Percentiles rank a stretch among this genome's conserved stretches.
phyloP scores from a whole-genome alignment of 2,329 filamentous ascomycete species.

The Colletotrichum sublineola region DNA sequence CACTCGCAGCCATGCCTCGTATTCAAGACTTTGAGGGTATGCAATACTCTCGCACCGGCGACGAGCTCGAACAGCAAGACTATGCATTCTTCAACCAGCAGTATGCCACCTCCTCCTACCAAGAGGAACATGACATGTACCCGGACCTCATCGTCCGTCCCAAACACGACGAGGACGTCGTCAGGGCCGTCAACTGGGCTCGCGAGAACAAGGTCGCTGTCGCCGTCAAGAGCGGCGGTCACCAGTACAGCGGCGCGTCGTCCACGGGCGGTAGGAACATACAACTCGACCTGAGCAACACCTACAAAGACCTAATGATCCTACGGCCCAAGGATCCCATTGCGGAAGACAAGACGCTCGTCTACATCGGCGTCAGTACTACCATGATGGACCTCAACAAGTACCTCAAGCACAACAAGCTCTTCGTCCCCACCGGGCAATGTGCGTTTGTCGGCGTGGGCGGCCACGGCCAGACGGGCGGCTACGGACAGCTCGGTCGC shows the following conservation, averaged over 20 bases:
- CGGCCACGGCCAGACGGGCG: constrained; percentile 62
- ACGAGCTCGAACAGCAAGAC: constrained; percentile 24
- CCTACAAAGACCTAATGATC: constrained; percentile 53
- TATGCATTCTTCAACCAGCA: constrained; percentile 48
- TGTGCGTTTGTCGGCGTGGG: constrained; percentile 61
- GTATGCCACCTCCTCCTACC: constrained; percentile 60
- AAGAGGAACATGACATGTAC: constrained; percentile 57
- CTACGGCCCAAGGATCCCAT: constrained; percentile 49
- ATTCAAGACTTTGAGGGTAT: constrained; percentile 36
- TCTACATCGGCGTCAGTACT: constrained; percentile 57
- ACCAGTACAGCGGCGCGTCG: constrained; percentile 64
- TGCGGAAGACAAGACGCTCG: constrained; percentile 52
- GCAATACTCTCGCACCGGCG: constrained; percentile 28
- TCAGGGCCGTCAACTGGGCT: constrained; percentile 56
- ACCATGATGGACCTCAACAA: constrained; percentile 58
- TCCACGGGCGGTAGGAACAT: constrained; percentile 60
- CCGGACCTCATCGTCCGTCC: constrained; percentile 61
- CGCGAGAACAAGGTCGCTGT: constrained; percentile 56
- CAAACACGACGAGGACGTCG: constrained; percentile 58
- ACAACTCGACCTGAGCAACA: constrained; percentile 59
- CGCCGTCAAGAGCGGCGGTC: constrained; percentile 61
- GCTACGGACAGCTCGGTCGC: constrained; percentile 61
- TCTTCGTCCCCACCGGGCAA: constrained; percentile 62
- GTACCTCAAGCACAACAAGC: constrained; percentile 55
- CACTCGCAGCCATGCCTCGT: constrained; percentile 13